Evolutionary conservation across 495 filamentous ascomycete genomes (phyloP).

Genomic region (Talaromyces proteolyticus): DNA sequence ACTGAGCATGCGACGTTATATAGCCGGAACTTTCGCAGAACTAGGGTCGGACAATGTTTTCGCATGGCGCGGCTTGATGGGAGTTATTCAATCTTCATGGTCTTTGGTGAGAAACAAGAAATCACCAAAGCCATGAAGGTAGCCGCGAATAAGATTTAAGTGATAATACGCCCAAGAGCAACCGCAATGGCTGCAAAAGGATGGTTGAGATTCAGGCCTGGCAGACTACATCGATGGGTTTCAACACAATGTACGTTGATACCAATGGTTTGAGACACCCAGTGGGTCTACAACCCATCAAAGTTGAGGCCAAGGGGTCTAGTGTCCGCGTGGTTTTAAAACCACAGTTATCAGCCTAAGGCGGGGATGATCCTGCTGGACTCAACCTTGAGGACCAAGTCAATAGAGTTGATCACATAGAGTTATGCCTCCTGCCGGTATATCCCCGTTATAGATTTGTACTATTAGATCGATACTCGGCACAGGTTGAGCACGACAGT

Average conservation of each 20-base stretch:
- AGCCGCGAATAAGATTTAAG: too few relatives aligned
- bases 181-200: too few relatives aligned
- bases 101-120: too few relatives aligned
- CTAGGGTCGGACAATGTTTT: too few relatives aligned
- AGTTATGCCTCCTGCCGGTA: background rate
- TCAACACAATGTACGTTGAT: background rate
- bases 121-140: too few relatives aligned
- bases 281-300: background rate
- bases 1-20: too few relatives aligned
- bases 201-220: too few relatives aligned
- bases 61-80: too few relatives aligned
- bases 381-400: background rate
- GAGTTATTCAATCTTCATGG: too few relatives aligned
- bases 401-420: conserved; percentile 1
- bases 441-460: background rate
- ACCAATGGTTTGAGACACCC: background rate
- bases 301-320: background rate
- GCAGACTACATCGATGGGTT: background rate
- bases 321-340: conserved; percentile 2
- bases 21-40: too few relatives aligned
- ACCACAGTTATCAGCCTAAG: background rate
- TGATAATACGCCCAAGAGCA: too few relatives aligned
- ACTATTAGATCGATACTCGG: background rate
- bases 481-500: too few relatives aligned
- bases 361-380: background rate